phyloP scores from a whole-genome alignment of 768 basidiomycete species.

The Mycena leptocephala region DNA sequence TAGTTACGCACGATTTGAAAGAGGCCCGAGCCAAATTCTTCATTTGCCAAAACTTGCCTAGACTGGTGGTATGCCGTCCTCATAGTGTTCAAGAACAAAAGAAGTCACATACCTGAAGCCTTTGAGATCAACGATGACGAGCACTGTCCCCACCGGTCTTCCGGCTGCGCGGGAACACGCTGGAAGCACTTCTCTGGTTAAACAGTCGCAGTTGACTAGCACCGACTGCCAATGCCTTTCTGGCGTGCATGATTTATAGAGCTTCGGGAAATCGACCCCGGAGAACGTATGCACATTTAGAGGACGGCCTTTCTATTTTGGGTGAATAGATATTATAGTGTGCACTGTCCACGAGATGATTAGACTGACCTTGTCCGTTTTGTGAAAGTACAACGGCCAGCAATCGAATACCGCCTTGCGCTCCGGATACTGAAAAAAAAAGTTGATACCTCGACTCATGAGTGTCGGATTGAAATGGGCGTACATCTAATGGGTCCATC shows the following conservation, averaged over 20 bases:
- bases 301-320: slow-evolving; percentile 75
- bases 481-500: slow-evolving; percentile 81
- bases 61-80: slow-evolving; percentile 49
- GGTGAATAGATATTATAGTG: neutral
- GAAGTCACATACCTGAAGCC: slow-evolving; percentile 71
- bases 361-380: slow-evolving; percentile 79
- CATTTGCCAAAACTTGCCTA: slow-evolving; percentile 85
- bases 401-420: slow-evolving; percentile 79
- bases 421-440: slow-evolving; percentile 71
- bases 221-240: slow-evolving; percentile 77
- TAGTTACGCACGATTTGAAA: no score
- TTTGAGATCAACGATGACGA: slow-evolving; percentile 81
- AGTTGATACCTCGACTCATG: neutral
- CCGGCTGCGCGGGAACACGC: slow-evolving; percentile 74
- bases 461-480: slow-evolving; percentile 41
- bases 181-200: slow-evolving; percentile 78
- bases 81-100: neutral
- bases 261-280: slow-evolving; percentile 69
- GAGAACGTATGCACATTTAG: slow-evolving; percentile 79
- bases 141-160: slow-evolving; percentile 62
- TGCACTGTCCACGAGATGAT: neutral
- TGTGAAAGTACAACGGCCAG: slow-evolving; percentile 89
- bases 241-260: slow-evolving; percentile 72
- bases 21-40: slow-evolving; percentile 73
- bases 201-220: slow-evolving; percentile 76